Evolutionary conservation across 2,329 filamentous ascomycete genomes (phyloP), one percentile per base, ranked within the genome.

Genomic region (Colletotrichum australisinense): DNA sequence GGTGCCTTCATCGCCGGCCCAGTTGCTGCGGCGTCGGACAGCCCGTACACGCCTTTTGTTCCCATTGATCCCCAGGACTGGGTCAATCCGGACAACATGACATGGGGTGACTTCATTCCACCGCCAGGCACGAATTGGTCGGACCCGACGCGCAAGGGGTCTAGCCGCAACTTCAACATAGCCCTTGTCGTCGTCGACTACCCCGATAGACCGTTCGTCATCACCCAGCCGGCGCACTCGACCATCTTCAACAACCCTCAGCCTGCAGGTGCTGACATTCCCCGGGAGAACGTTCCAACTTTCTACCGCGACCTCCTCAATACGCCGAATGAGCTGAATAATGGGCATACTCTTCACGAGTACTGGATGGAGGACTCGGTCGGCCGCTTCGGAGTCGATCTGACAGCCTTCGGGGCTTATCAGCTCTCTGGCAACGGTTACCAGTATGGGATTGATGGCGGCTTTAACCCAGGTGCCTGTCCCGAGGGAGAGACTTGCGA

Each of bases 341-440:
- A 80, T n/a, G 83, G 83, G 4, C 87, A 88, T 72, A 89, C 88
- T 2, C 79, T 89, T 2, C 87, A 89, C 72, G 87, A 89, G 78
- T 89, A 89, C 76, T 89, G 88, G 87, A 89, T 89, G 87, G 87
- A 87, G 65, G 87, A 89, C 77, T 88, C 86, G 1, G 85, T 83
- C 14, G 87, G 88, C 3, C 83, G 84, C 22, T 89, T 85, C 71
- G 88, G 88, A 16, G 87, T 89, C 9, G 85, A 89, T 69, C 75
- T 89, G 77, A 88, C 87, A 0, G 84, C 85, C 0, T 89, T 88
- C 69, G 88, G 88, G 0, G 82, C 86, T 0, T 89, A 89, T 70
- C 80, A 80, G n/a, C 80, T 89, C 78, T 88, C 87, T 1, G 78
- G 79, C 2, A 80, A 82, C 32, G 83, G 83, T 1, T 89, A 84